Evolutionary conservation across 139 green algal genomes (phyloP).

Genomic region (Chlorella sp.): DNA sequence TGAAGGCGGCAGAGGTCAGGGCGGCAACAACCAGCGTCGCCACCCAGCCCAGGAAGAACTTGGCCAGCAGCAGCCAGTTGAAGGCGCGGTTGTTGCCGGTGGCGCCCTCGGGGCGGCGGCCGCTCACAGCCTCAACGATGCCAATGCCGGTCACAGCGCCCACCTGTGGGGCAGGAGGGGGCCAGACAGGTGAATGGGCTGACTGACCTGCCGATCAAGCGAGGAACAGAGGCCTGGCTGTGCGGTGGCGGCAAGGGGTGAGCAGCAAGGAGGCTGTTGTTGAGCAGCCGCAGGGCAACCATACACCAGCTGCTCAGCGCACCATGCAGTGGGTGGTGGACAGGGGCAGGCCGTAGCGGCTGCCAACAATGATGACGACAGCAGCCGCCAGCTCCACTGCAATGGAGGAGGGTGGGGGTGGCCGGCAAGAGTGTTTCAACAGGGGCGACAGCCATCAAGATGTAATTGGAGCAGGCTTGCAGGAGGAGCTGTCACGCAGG

Average conservation of each 20-base stretch:
- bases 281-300: not conserved
- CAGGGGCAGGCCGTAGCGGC: constrained; percentile 71
- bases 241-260: too few species aligned
- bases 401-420: constrained; percentile 37
- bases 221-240: too few species aligned
- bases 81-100: constrained; percentile 39
- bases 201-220: too few species aligned
- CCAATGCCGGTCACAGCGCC: constrained; percentile 67
- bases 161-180: constrained; percentile 14
- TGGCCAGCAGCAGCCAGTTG: constrained; percentile 59
- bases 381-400: constrained; percentile 71
- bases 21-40: constrained; percentile 45
- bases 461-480: too few species aligned
- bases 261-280: too few species aligned
- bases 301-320: not conserved
- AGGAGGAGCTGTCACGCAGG: too few species aligned
- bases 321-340: constrained; percentile 76
- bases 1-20: constrained; percentile 42
- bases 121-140: constrained; percentile 55
- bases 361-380: constrained; percentile 66
- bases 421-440: too few species aligned
- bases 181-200: not conserved
- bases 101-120: not conserved
- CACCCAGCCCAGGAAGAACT: constrained; percentile 46
- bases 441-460: too few species aligned